Base-by-base conservation (phyloP, 192 early-diverging fungal species). In the Dispira parvispora region DNA sequence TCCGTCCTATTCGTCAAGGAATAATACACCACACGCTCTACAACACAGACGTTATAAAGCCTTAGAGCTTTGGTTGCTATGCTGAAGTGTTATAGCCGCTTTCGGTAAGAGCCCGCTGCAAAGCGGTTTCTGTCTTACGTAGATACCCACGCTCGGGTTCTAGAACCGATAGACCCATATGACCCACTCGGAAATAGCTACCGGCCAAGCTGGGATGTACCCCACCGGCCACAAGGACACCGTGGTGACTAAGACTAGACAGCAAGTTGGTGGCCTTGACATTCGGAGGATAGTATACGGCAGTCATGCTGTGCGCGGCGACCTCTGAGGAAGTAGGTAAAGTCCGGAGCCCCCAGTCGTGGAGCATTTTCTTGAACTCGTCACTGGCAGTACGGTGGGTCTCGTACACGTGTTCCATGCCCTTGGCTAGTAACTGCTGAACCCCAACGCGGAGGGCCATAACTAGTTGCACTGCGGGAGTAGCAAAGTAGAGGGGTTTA, bases 171-270 rank as follows among this genome's bases (percentile, higher is more conserved):
- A 90, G 80, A 70, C 87, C 87, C 88, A 90, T 88, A 67, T 90
- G 88, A 52, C 84, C 93, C 44, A 96, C 78, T 57, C 95, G 88
- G 82, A 98, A 98, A 79, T 98, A 98, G 67, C 90, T 84, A 25
- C 83, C 70, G 3, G 87, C 86, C 61, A 89, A 80, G 47, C 82
- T 79, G 14, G 78, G 76, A 61, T 92, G 87, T 47, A 98, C 83
- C 56, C 95, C 95, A 65, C 91, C 95, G 45, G 95, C 95, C 55
- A 92, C 79, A 25, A 93, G 84, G 46, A 98, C 83, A 49, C 91
- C 89, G 58, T 81, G 76, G 5, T 78, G 82, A 53, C 85, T 83
- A 38, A 98, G 72, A 70, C 79, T 83, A 62, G 82, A 76, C 66
- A 98, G 75, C 46, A 95, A 72, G 55, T 87, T 87, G 18, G 86